Conservation (phyloP, 2,329 filamentous ascomycete genomes). For the Aspergillus felis region DNA sequence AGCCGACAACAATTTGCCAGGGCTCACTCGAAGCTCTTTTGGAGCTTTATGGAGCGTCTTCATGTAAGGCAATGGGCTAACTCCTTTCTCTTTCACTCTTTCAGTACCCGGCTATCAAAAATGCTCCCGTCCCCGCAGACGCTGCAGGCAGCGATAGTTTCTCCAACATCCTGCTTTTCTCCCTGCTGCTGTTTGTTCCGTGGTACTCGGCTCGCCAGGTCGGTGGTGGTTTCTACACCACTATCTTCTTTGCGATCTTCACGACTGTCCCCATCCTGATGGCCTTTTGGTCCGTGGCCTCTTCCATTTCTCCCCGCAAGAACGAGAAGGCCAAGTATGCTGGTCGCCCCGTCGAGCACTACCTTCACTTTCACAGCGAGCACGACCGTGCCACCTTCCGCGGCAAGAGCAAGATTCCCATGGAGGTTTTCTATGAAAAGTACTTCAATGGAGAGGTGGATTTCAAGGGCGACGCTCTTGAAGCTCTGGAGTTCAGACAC, state of each 20-base stretch:
- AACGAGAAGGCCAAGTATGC: slow-evolving; percentile 89
- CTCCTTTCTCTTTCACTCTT: slow-evolving; percentile 3
- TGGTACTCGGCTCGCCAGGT: slow-evolving; percentile 79
- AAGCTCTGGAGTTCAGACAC: slow-evolving; percentile 88
- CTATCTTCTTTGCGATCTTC: slow-evolving; percentile 78
- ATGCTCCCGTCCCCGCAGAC: slow-evolving; percentile 89
- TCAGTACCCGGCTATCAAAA: slow-evolving; percentile 85
- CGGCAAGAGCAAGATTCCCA: slow-evolving; percentile 48
- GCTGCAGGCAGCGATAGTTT: slow-evolving; percentile 79
- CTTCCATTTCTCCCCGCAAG: slow-evolving; percentile 77
- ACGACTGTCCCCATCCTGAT: slow-evolving; percentile 74
- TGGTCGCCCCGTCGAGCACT: slow-evolving; percentile 83
- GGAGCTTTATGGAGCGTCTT: not conserved
- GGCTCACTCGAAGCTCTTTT: not conserved
- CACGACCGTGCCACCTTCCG: slow-evolving; percentile 45
- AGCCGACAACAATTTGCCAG: not conserved
- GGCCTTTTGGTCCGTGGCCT: slow-evolving; percentile 76
- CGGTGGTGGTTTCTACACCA: slow-evolving; percentile 80
- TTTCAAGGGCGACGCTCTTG: slow-evolving; percentile 89
- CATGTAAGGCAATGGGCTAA: slow-evolving; percentile 12
- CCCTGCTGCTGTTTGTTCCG: slow-evolving; percentile 66
- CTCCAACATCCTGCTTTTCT: slow-evolving; percentile 74
- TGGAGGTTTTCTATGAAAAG: slow-evolving; percentile 92
- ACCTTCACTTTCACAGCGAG: slow-evolving; percentile 54
- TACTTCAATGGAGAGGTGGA: slow-evolving; percentile 95